Conservation (phyloP, 495 filamentous ascomycete genomes). For the Aspergillus homomorphus region DNA sequence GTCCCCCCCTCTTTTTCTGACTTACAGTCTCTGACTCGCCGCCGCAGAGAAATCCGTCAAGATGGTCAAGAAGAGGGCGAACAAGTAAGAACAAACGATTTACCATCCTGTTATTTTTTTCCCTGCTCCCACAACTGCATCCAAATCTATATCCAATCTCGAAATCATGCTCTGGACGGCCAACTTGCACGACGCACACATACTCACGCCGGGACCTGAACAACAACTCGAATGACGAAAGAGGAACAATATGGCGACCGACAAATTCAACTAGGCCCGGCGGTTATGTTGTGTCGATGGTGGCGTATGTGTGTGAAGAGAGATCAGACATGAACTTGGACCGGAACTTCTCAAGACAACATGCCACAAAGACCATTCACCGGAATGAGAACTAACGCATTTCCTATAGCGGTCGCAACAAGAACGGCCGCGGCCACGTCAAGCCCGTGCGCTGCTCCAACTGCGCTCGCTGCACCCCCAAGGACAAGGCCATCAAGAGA, state of each 20-base stretch:
- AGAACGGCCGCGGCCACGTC: constrained; percentile 99
- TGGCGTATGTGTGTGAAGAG: background rate
- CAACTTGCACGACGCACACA: background rate
- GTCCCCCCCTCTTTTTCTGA: constrained; percentile 15
- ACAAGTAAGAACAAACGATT: constrained; percentile 66
- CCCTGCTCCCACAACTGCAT: constrained; percentile 4
- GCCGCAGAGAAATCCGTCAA: constrained; percentile 61
- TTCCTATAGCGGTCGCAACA: constrained; percentile 82
- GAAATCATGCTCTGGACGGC: background rate
- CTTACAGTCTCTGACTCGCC: constrained; percentile 29
- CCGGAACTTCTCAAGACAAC: constrained; percentile 5
- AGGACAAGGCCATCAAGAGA: constrained; percentile 99
- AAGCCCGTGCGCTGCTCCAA: constrained; percentile 99
- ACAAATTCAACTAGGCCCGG: background rate
- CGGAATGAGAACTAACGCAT: constrained; percentile 18
- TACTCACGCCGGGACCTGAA: background rate
- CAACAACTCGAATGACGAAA: background rate
- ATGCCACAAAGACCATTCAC: background rate
- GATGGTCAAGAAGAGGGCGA: constrained; percentile 99
- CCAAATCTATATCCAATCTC: constrained; percentile 22
- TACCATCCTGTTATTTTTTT: constrained; percentile 6
- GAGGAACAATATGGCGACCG: background rate
- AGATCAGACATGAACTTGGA: constrained; percentile 1
- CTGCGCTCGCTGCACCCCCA: constrained; percentile 99
- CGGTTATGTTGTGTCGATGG: background rate